Conservation (phyloP, 192 early-diverging fungal species). For the Coemansia sp. region DNA sequence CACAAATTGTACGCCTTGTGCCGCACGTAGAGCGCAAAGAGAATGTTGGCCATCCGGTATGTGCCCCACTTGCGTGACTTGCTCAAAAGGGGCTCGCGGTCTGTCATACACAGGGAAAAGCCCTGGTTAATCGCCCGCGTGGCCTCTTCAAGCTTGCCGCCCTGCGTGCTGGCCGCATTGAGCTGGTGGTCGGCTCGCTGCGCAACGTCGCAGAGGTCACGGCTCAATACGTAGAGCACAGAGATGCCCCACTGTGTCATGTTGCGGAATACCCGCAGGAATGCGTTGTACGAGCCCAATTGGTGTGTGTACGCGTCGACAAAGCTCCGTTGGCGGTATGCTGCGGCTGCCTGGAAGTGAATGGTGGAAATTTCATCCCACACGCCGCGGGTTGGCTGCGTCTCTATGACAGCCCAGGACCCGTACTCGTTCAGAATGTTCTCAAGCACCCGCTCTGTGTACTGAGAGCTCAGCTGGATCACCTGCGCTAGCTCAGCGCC, state of each 20-base stretch:
- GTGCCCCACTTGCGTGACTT: constrained; percentile 90
- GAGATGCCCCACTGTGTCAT: constrained; percentile 35
- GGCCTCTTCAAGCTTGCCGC: constrained; percentile 69
- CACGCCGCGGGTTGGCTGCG: background rate
- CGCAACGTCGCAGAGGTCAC: constrained; percentile 29
- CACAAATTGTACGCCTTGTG: constrained; percentile 77
- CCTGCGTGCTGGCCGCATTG: background rate
- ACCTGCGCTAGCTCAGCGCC: constrained; percentile 25
- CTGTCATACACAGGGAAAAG: constrained; percentile 86
- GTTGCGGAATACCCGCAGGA: constrained; percentile 32
- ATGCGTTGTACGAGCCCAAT: constrained; percentile 29
- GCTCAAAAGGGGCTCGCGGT: constrained; percentile 45
- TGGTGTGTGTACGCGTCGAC: constrained; percentile 29
- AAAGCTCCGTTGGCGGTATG: constrained; percentile 15
- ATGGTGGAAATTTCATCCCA: constrained; percentile 23
- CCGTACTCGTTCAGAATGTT: constrained; percentile 23
- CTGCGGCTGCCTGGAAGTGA: constrained; percentile 31
- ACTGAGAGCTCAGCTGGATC: constrained; percentile 16
- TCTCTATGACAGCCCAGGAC: constrained; percentile 17
- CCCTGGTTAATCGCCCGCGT: constrained; percentile 85
- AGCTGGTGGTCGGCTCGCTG: constrained; percentile 28
- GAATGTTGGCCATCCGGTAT: constrained; percentile 79
- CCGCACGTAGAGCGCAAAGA: constrained; percentile 86
- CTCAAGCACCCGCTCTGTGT: constrained; percentile 22
- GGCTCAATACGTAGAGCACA: constrained; percentile 25